A percentile compares a stretch with the other conserved stretches of the same genome.
phyloP scores from a whole-genome alignment of 805 yeast species.

The Wickerhamiella musiphila region DNA sequence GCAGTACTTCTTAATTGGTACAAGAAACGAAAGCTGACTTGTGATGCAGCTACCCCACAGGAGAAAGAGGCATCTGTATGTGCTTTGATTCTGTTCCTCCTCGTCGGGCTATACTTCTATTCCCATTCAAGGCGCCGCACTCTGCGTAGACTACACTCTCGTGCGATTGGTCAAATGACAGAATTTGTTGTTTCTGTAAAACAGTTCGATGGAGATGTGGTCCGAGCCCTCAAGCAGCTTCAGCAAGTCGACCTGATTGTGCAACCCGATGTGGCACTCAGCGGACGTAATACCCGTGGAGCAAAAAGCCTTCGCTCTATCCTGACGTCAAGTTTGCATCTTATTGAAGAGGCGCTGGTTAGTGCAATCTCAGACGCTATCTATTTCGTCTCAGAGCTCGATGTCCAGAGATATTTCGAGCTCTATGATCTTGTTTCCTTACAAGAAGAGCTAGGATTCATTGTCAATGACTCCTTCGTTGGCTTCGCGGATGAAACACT shows the following conservation, averaged over 20 bases:
- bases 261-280: conserved; percentile 1
- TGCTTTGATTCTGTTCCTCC: conserved; percentile 16
- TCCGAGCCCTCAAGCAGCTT: conserved; percentile 15
- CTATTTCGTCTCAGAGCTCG: conserved; percentile 20
- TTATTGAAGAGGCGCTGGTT: conserved; percentile 21
- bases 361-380: conserved; percentile 18
- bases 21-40: background rate
- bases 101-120: conserved; percentile 17
- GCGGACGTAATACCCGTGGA: background rate
- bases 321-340: conserved; percentile 16
- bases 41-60: background rate
- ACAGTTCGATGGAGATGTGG: conserved; percentile 17
- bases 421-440: conserved; percentile 25
- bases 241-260: conserved; percentile 19
- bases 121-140: conserved; percentile 20
- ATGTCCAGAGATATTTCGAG: conserved; percentile 27
- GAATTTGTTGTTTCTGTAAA: conserved; percentile 14
- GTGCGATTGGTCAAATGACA: conserved; percentile 15
- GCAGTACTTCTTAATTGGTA: conserved; percentile 20
- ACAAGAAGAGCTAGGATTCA: conserved; percentile 17
- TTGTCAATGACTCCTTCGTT: conserved; percentile 6
- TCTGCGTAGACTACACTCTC: conserved; percentile 18
- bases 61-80: background rate
- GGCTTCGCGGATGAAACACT: conserved; percentile 6
- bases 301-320: conserved; percentile 22